Conservation (phyloP, 2,329 filamentous ascomycete genomes). For the Rutstroemia sp. region DNA sequence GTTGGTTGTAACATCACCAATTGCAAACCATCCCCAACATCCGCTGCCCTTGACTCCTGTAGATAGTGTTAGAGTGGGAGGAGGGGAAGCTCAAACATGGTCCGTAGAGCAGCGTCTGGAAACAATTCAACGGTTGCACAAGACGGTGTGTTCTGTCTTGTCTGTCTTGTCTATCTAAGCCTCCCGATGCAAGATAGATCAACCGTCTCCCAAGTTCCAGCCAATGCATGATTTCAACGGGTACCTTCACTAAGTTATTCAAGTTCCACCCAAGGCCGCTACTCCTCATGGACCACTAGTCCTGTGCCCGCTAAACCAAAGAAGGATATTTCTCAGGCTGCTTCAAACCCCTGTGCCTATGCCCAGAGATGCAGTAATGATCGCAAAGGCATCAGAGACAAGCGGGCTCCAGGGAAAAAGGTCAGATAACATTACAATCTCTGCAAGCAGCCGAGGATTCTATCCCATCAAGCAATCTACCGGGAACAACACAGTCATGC, state of each 20-base stretch:
- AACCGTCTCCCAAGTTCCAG: background rate
- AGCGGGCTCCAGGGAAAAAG: background rate
- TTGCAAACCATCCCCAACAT: too few relatives aligned
- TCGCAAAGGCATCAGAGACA: background rate
- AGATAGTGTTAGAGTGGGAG: too few relatives aligned
- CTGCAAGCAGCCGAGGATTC: background rate
- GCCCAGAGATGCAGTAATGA: background rate
- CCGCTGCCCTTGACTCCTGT: too few relatives aligned
- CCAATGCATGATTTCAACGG: slow-evolving; percentile 1
- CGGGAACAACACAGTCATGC: too few relatives aligned
- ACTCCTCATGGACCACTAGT: background rate
- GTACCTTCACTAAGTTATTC: background rate
- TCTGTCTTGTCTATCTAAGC: background rate
- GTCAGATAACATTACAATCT: background rate
- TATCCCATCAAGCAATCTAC: too few relatives aligned
- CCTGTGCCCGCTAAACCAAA: background rate
- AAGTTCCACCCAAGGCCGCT: background rate
- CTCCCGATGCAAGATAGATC: slow-evolving; percentile 4
- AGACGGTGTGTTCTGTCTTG: background rate
- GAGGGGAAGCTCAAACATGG: too few relatives aligned
- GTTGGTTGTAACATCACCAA: too few relatives aligned
- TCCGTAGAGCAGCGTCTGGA: too few relatives aligned
- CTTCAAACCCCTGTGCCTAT: background rate
- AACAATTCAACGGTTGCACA: too few relatives aligned
- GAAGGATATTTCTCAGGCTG: background rate